Evolutionary conservation across 2,329 filamentous ascomycete species (phyloP).

Genomic region (Aschersonia sp.): DNA sequence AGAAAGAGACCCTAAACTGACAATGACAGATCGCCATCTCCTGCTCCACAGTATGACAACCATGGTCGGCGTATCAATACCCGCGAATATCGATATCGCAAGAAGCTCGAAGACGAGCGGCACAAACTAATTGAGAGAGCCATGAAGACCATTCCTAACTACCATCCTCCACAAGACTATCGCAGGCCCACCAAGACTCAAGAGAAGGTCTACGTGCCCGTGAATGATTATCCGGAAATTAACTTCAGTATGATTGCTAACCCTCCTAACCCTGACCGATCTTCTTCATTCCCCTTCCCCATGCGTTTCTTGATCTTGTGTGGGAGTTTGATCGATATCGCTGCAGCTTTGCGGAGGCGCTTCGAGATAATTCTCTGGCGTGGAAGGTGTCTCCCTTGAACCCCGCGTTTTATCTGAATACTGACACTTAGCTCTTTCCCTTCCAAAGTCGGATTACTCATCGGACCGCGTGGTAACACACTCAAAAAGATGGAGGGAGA

Average conservation of each 20-base stretch:
- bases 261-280: slow-evolving; percentile 64
- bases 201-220: slow-evolving; percentile 99
- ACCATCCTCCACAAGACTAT: slow-evolving; percentile 96
- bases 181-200: slow-evolving; percentile 98
- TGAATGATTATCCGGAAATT: slow-evolving; percentile 99
- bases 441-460: slow-evolving; percentile 97
- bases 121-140: slow-evolving; percentile 98
- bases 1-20: not conserved
- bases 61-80: slow-evolving; percentile 99
- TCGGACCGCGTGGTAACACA: slow-evolving; percentile 99
- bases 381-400: slow-evolving; percentile 8
- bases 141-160: slow-evolving; percentile 99
- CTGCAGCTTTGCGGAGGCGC: slow-evolving; percentile 13
- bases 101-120: slow-evolving; percentile 93
- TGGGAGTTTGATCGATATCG: slow-evolving; percentile 31
- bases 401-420: slow-evolving; percentile 25
- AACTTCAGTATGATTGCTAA: slow-evolving; percentile 99
- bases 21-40: slow-evolving; percentile 68
- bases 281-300: slow-evolving; percentile 16
- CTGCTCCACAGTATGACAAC: slow-evolving; percentile 95
- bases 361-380: slow-evolving; percentile 18
- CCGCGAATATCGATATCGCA: slow-evolving; percentile 94
- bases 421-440: slow-evolving; percentile 82
- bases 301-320: slow-evolving; percentile 5
- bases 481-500: slow-evolving; percentile 99